phyloP scores from a whole-genome alignment of 805 yeast genomes.

The Myxozyma kluyveri region DNA sequence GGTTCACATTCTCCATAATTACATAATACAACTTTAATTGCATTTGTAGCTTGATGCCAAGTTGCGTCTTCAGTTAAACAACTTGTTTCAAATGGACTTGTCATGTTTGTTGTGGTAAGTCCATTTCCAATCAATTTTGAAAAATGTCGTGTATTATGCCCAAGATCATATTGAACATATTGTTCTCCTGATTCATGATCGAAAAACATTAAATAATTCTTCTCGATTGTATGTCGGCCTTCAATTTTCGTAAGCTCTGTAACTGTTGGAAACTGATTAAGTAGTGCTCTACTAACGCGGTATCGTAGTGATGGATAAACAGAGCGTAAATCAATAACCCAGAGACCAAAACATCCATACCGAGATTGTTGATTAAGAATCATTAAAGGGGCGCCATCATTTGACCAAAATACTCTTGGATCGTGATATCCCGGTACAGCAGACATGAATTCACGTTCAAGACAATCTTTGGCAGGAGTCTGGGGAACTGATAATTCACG shows the following conservation, averaged over 20 bases:
- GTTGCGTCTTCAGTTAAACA: constrained; percentile 22
- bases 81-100: constrained; percentile 20
- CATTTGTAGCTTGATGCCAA: constrained; percentile 30
- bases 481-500: constrained; percentile 20
- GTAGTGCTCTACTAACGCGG: constrained; percentile 21
- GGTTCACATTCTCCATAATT: constrained; percentile 27
- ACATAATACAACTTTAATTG: constrained; percentile 25
- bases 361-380: constrained; percentile 27
- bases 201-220: constrained; percentile 24
- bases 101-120: constrained; percentile 24
- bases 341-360: constrained; percentile 28
- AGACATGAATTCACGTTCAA: constrained; percentile 17
- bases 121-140: constrained; percentile 28
- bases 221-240: constrained; percentile 19
- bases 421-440: constrained; percentile 28
- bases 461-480: constrained; percentile 28
- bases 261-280: constrained; percentile 24
- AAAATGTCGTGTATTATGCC: constrained; percentile 19
- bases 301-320: constrained; percentile 27
- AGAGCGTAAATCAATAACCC: constrained; percentile 26
- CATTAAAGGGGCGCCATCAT: constrained; percentile 29
- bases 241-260: constrained; percentile 26
- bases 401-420: constrained; percentile 27
- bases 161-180: constrained; percentile 26
- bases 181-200: constrained; percentile 15